These are phyloP conservation scores for Stachybotrys chlorohalonatus DNA, from an alignment of 2,329 filamentous ascomycete species.

Conservation along the genomic window DNA sequence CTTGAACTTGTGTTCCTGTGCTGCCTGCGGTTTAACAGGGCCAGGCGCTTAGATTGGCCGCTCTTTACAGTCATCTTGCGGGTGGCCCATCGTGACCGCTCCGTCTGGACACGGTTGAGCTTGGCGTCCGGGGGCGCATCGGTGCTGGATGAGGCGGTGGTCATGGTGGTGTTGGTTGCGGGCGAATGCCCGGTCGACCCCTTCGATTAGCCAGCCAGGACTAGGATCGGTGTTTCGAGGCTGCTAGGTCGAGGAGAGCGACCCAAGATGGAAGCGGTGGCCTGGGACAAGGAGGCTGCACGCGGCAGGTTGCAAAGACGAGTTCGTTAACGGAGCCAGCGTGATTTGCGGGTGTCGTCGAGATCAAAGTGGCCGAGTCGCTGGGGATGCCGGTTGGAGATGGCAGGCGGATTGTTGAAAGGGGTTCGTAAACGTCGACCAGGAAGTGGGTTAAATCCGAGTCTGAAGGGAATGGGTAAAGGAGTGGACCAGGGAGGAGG, in stretches of 20 bases:
- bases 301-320: not conserved
- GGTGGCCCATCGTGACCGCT: conserved; percentile 93
- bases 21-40: conserved; percentile 69
- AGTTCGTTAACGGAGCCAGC: not conserved
- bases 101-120: conserved; percentile 34
- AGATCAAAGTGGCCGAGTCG: not conserved
- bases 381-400: too few species aligned
- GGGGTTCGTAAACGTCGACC: too few species aligned
- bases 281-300: not conserved
- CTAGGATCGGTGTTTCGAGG: not conserved
- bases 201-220: conserved; percentile 23
- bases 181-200: conserved; percentile 29
- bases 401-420: too few species aligned
- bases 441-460: too few species aligned
- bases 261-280: not conserved
- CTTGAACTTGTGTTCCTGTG: conserved; percentile 49
- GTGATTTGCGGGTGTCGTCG: not conserved
- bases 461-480: not conserved
- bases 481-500: not conserved
- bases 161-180: conserved; percentile 22
- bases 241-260: not conserved
- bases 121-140: conserved; percentile 16
- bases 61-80: conserved; percentile 70
- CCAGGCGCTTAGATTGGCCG: conserved; percentile 70
- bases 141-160: conserved; percentile 19